Evolutionary conservation across 306 rosid genomes (phyloP).

Genomic region (Prunus dulcis): DNA sequence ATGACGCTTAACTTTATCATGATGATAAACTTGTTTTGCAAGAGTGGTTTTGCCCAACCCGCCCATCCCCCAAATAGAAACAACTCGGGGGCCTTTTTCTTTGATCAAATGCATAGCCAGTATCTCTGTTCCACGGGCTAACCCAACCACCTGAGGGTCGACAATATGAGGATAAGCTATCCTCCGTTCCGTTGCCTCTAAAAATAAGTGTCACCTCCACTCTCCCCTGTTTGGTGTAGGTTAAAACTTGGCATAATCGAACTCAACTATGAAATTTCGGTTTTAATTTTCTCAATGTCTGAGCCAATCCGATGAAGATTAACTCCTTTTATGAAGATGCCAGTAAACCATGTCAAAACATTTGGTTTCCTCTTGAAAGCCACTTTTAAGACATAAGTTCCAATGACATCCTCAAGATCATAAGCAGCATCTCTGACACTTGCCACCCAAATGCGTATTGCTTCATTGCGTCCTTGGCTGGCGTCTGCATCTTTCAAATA

Average conservation of each 20-base stretch:
- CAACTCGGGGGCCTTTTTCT: too few relatives aligned
- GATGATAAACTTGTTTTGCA: too few relatives aligned
- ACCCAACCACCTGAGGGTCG: too few relatives aligned
- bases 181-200: too few relatives aligned
- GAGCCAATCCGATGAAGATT: constrained; percentile 22
- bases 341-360: constrained; percentile 23
- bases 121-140: too few relatives aligned
- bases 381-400: constrained; percentile 19
- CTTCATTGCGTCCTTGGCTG: constrained; percentile 25
- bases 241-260: constrained; percentile 34
- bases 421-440: constrained; percentile 6
- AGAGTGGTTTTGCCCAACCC: too few relatives aligned
- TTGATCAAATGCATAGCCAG: too few relatives aligned
- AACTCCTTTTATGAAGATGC: constrained; percentile 1
- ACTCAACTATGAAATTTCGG: constrained; percentile 31
- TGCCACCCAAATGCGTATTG: constrained; percentile 6
- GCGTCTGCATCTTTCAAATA: constrained; percentile 26
- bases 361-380: neutral
- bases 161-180: too few relatives aligned
- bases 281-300: constrained; percentile 20
- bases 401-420: constrained; percentile 38
- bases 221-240: neutral
- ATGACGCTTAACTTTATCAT: too few relatives aligned
- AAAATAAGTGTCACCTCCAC: too few relatives aligned
- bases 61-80: too few relatives aligned